Evolutionary conservation across 2,329 filamentous ascomycete genomes (phyloP).

Genomic region (Sarocladiaceae sp.): DNA sequence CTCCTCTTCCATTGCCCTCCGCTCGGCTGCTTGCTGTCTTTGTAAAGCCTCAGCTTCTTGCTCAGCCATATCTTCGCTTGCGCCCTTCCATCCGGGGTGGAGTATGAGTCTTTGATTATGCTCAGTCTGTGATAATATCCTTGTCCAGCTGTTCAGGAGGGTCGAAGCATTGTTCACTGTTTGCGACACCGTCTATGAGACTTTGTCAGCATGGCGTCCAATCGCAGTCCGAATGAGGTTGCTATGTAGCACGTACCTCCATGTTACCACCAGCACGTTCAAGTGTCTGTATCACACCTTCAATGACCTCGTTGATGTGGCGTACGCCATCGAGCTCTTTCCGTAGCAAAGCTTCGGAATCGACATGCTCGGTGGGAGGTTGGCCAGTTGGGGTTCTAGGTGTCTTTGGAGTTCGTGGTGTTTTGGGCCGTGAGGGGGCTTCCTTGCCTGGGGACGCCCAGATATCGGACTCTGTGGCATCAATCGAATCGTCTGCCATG

Average conservation of each 20-base stretch:
- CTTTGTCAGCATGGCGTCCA: slow-evolving; percentile 7
- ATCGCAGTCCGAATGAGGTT: neutral
- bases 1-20: slow-evolving; percentile 74
- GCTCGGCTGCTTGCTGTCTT: slow-evolving; percentile 72
- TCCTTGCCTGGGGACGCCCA: slow-evolving; percentile 40
- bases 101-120: slow-evolving; percentile 92
- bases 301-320: slow-evolving; percentile 83
- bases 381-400: slow-evolving; percentile 29
- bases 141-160: slow-evolving; percentile 90
- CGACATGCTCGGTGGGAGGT: slow-evolving; percentile 41
- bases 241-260: slow-evolving; percentile 47
- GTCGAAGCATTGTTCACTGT: slow-evolving; percentile 86
- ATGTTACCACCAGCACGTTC: slow-evolving; percentile 73
- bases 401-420: slow-evolving; percentile 43
- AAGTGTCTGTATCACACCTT: slow-evolving; percentile 68
- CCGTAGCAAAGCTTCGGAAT: slow-evolving; percentile 69
- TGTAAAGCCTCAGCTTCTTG: slow-evolving; percentile 74
- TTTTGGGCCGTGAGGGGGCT: slow-evolving; percentile 37
- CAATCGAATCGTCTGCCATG: slow-evolving; percentile 39
- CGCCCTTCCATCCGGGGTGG: slow-evolving; percentile 85
- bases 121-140: slow-evolving; percentile 93
- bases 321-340: slow-evolving; percentile 79
- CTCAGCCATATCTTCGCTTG: slow-evolving; percentile 79
- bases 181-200: slow-evolving; percentile 64
- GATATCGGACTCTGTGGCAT: slow-evolving; percentile 45